A percentile compares a stretch with the other conserved stretches of the same genome.
phyloP scores from a whole-genome alignment of 2,329 filamentous ascomycete species.

The Fusarium coicis region DNA sequence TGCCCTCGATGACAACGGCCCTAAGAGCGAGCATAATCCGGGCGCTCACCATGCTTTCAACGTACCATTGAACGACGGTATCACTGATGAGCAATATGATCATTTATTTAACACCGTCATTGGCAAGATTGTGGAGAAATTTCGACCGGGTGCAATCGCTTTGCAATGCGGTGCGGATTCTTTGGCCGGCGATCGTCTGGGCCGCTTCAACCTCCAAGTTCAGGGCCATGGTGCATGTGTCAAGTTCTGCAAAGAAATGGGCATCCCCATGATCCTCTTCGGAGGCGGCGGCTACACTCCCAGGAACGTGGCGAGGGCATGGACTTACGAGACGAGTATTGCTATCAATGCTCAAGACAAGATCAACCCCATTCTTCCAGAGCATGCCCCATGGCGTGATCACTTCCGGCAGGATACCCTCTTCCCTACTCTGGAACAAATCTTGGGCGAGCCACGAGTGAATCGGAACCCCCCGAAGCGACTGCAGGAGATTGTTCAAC shows the following conservation, averaged over 20 bases:
- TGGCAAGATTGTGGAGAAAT: constrained; percentile 80
- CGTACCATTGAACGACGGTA: constrained; percentile 88
- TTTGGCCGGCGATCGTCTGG: constrained; percentile 90
- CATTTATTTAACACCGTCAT: constrained; percentile 86
- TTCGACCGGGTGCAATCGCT: constrained; percentile 90
- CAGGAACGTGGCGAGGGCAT: constrained; percentile 93
- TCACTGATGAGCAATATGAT: constrained; percentile 90
- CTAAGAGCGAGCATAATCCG: constrained; percentile 82
- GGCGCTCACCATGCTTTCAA: constrained; percentile 92
- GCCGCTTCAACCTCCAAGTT: constrained; percentile 96
- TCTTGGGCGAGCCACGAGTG: constrained; percentile 72
- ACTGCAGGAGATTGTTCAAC: constrained; percentile 78
- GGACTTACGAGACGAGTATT: constrained; percentile 96
- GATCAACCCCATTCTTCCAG: constrained; percentile 78
- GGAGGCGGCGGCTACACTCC: constrained; percentile 97
- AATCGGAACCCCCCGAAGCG: constrained; percentile 85
- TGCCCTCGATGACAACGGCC: constrained; percentile 86
- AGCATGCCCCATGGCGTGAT: constrained; percentile 84
- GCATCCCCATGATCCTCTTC: constrained; percentile 86
- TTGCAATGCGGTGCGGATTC: constrained; percentile 97
- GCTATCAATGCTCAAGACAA: constrained; percentile 79
- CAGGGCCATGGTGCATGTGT: constrained; percentile 94
- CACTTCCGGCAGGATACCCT: constrained; percentile 90
- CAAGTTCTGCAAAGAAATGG: constrained; percentile 83
- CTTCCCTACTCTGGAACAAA: constrained; percentile 85